A percentile compares a stretch with the other conserved stretches of the same genome.
Conservation (phyloP, 2,329 filamentous ascomycete species). For the Teratosphaeria pseudoeucalypti region DNA sequence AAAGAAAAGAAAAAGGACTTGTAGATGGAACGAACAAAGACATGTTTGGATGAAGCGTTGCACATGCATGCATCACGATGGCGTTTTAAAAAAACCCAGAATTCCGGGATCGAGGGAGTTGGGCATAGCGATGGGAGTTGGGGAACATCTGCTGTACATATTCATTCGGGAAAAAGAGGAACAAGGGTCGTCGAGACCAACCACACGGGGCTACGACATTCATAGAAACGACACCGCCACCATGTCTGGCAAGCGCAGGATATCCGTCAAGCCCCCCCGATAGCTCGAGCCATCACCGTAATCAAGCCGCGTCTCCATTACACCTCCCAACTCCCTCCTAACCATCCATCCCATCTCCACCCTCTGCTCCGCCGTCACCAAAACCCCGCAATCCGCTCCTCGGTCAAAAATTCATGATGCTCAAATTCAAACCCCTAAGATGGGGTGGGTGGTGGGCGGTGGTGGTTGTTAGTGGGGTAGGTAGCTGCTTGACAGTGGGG, state of each 20-base stretch:
- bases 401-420: constrained; percentile 56
- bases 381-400: constrained; percentile 36
- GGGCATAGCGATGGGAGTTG: background rate
- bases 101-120: background rate
- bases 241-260: background rate
- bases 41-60: background rate
- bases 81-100: background rate
- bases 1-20: no score
- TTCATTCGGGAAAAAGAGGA: background rate
- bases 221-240: background rate
- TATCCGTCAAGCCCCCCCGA: background rate
- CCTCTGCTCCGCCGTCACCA: constrained; percentile 43
- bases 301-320: background rate
- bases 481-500: no score
- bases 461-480: no score
- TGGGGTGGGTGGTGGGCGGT: no score
- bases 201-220: background rate
- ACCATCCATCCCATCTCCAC: constrained; percentile 38
- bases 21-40: background rate
- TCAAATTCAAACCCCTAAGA: constrained; percentile 55
- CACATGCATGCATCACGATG: background rate
- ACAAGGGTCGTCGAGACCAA: background rate
- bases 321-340: constrained; percentile 16
- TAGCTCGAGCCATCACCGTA: background rate
- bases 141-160: background rate